Evolutionary conservation across 2,329 filamentous ascomycete genomes (phyloP), one percentile per base, ranked within the genome.

Genomic region (Nigrospora sphaerica): DNA sequence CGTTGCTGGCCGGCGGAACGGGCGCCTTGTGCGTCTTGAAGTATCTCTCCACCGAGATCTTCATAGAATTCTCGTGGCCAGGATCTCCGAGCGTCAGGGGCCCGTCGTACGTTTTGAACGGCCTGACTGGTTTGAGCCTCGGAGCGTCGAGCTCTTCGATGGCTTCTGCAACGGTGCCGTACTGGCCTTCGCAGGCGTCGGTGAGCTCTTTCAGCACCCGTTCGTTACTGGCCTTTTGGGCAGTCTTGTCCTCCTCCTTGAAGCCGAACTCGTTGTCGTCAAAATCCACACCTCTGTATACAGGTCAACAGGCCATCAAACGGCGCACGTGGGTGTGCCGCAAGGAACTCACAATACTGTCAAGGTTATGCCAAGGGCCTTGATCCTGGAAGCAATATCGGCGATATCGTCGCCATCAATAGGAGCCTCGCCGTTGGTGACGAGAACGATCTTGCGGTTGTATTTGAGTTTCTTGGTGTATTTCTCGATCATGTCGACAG

Each of bases 11-110:
- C 10, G 85, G 77, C 3, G 84, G 81, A 1, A 90, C 77, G 50
- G 78, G 79, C 9, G 89, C 88, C 28, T 85, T 70, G 65, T 91
- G 88, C 1, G 86, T 93, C 63, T 86, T 86, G 56, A 91, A 92
- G 62, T 95, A 98, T 46, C 93, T 81, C 64, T 97, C 90, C 1
- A 98, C 85, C 47, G 88, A 83, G 58, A 98, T 95, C 18, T 76
- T 79, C 58, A 96, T 68, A 1, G 90, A 86, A 14, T 83, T 81
- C 3, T 86, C 78, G 56, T 88, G 90, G n/a, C 76, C 69, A 0
- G 83, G 78, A 54, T 96, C 80, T 4, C 93, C 93, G 2, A 98
- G 76, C 0, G 82, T 89, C 28, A 98, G 75, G 3, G 77, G 69
- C 1, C 92, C 92, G 55, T 86, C 88, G 62, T 87, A 98, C 2